Evolutionary conservation across 1,284 basidiomycete species (phyloP).

Genomic region (Malassezia sp.): DNA sequence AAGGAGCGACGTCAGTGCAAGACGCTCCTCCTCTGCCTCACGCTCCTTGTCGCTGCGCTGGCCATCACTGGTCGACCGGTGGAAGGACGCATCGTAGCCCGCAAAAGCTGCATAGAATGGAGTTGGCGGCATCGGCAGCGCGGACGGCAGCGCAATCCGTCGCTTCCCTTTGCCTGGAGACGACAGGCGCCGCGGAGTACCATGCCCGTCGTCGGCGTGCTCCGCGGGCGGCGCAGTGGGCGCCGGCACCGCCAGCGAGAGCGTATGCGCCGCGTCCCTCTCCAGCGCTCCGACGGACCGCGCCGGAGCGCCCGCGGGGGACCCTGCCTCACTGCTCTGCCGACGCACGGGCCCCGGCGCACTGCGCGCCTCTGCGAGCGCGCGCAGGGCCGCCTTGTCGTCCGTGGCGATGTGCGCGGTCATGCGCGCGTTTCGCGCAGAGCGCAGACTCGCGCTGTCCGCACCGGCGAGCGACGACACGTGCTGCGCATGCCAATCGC

Average conservation of each 20-base stretch:
- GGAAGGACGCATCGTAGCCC: no score
- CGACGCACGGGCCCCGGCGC: not conserved
- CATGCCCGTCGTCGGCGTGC: not conserved
- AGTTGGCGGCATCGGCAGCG: no score
- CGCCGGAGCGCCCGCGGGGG: no score
- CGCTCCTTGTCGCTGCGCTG: not conserved
- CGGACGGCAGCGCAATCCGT: no score
- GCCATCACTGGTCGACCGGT: no score
- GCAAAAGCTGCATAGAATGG: no score
- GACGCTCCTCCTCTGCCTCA: constrained; percentile 7
- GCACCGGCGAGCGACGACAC: no score
- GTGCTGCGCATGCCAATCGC: no score
- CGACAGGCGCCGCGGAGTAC: not conserved
- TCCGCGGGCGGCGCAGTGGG: not conserved
- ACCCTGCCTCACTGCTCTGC: not conserved
- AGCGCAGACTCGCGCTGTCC: no score
- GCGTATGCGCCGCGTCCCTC: not conserved
- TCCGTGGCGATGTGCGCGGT: constrained; percentile 14
- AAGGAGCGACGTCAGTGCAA: not conserved
- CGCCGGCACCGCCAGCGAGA: not conserved
- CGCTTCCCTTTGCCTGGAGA: constrained; percentile 1
- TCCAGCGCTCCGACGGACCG: not conserved
- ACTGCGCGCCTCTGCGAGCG: constrained; percentile 1
- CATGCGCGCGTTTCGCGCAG: no score
- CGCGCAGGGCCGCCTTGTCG: constrained; percentile 9